Conservation (phyloP, 345 rosid genomes). For the Hibiscus tridactylites region DNA sequence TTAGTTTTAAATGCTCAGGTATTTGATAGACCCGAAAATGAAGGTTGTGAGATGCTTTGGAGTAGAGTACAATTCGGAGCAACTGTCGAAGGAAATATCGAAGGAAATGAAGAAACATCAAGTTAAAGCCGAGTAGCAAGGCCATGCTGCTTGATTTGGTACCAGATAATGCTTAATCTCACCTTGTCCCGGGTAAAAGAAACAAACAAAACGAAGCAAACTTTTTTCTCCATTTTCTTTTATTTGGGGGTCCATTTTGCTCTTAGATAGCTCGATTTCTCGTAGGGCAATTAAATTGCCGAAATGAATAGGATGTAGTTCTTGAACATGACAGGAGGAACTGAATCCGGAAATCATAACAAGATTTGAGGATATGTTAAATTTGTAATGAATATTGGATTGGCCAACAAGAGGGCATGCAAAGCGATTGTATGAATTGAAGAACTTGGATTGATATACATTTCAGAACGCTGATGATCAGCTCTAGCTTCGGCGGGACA, state of each 20-base stretch:
- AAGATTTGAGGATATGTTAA: too few species aligned
- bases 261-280: not conserved
- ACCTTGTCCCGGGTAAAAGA: too few species aligned
- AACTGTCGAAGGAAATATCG: conserved; percentile 47
- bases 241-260: not conserved
- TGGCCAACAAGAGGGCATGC: too few species aligned
- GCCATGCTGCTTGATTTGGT: not conserved
- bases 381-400: not conserved
- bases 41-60: conserved; percentile 78
- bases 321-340: not conserved
- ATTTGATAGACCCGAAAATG: conserved; percentile 74
- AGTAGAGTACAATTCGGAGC: conserved; percentile 55
- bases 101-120: conserved; percentile 38
- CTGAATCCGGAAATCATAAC: not conserved
- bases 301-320: not conserved
- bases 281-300: not conserved
- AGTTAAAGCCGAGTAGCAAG: not conserved
- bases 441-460: not conserved
- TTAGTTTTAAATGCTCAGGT: conserved; percentile 33
- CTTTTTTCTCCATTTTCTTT: too few species aligned
- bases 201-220: too few species aligned
- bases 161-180: not conserved
- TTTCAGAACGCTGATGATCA: not conserved
- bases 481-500: conserved; percentile 19
- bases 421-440: too few species aligned